phyloP scores from a whole-genome alignment of 108 stramenopile species.

The Nitzschia sp. region DNA sequence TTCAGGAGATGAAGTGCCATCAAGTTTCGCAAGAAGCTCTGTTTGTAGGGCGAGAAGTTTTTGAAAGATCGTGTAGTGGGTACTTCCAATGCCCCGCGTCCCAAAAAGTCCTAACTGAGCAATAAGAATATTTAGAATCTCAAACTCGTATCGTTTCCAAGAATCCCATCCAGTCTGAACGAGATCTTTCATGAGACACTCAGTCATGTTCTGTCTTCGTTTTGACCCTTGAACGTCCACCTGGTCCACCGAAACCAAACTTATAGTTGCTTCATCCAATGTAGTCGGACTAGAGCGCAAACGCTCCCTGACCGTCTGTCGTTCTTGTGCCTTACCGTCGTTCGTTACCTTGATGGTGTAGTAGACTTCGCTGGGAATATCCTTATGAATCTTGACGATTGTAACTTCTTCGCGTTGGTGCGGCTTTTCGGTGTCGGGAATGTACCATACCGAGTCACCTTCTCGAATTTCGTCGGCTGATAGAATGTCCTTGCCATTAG shows the following conservation, averaged over 20 bases:
- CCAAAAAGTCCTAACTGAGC: slow-evolving; percentile 58
- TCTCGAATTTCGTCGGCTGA: slow-evolving; percentile 28
- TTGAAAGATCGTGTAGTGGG: slow-evolving; percentile 56
- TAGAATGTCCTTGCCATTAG: background rate
- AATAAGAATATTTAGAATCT: slow-evolving; percentile 57
- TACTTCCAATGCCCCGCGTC: slow-evolving; percentile 63
- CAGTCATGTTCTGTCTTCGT: slow-evolving; percentile 29
- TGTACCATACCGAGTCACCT: slow-evolving; percentile 72
- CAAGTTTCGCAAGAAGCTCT: slow-evolving; percentile 1
- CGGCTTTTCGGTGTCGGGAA: slow-evolving; percentile 46
- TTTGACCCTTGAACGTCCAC: slow-evolving; percentile 11
- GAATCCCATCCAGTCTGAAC: slow-evolving; percentile 32
- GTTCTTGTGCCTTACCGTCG: slow-evolving; percentile 45
- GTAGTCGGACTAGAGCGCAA: slow-evolving; percentile 28
- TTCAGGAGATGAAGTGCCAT: background rate
- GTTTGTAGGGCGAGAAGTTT: slow-evolving; percentile 13
- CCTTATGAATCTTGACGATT: slow-evolving; percentile 71
- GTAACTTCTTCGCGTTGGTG: slow-evolving; percentile 35
- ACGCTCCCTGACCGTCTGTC: slow-evolving; percentile 68
- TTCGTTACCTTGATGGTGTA: slow-evolving; percentile 57
- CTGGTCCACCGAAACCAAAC: slow-evolving; percentile 1
- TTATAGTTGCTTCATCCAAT: background rate
- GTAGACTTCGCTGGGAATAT: slow-evolving; percentile 67
- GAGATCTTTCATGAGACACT: slow-evolving; percentile 42
- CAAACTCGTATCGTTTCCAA: slow-evolving; percentile 33